phyloP scores from a whole-genome alignment of 768 basidiomycete species.

The Leccinum olivaceopallidum region DNA sequence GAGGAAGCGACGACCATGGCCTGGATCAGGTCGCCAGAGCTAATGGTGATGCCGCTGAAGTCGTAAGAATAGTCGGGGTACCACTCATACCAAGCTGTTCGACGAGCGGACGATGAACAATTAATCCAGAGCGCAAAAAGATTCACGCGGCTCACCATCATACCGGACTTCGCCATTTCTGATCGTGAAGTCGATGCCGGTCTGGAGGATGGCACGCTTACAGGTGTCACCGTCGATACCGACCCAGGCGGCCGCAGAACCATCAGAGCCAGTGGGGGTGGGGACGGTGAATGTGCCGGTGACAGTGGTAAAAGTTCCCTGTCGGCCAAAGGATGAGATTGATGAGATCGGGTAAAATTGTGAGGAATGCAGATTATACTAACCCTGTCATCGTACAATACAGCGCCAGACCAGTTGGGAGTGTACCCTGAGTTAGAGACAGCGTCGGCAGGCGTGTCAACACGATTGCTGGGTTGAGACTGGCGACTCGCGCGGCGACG shows the following conservation, averaged over 20 bases:
- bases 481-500: neutral
- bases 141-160: neutral
- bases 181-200: neutral
- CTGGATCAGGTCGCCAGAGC: neutral
- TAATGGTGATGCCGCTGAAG: neutral
- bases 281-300: neutral
- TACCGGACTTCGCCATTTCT: neutral
- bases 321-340: neutral
- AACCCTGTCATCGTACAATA: neutral
- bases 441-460: neutral
- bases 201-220: neutral
- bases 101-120: neutral
- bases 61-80: neutral
- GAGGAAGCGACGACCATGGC: neutral
- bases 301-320: neutral
- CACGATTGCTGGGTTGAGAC: neutral
- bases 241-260: neutral
- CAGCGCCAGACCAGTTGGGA: neutral
- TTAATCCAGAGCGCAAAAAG: neutral
- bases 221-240: neutral
- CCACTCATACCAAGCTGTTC: neutral
- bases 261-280: neutral
- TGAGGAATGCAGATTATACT: neutral
- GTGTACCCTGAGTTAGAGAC: neutral
- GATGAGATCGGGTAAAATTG: neutral